Evolutionary conservation across 2,329 filamentous ascomycete genomes (phyloP).

Genomic region (Pyrenophora graminea): DNA sequence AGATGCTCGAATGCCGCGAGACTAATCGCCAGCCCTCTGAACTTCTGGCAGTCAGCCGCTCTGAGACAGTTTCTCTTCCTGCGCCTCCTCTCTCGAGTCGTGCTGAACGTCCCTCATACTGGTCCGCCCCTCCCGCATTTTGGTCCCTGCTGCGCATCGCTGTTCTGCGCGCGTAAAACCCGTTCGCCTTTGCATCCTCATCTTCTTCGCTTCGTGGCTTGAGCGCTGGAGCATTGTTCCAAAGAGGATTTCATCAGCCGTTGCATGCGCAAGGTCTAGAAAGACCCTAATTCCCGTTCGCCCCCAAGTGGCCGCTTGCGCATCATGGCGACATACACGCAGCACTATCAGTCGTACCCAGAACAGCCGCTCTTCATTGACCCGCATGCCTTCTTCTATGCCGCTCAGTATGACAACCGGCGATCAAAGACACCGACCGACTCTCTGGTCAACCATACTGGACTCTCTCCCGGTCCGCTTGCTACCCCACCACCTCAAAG

Average conservation of each 20-base stretch:
- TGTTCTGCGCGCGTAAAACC: slow-evolving; percentile 26
- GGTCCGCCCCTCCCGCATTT: slow-evolving; percentile 25
- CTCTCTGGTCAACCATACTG: slow-evolving; percentile 41
- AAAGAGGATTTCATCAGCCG: slow-evolving; percentile 34
- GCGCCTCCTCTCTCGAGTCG: slow-evolving; percentile 37
- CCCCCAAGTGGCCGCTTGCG: slow-evolving; percentile 25
- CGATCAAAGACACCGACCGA: slow-evolving; percentile 43
- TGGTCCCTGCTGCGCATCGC: slow-evolving; percentile 27
- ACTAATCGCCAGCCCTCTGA: slow-evolving; percentile 29
- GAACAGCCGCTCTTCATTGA: slow-evolving; percentile 28
- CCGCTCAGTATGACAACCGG: slow-evolving; percentile 27
- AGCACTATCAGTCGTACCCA: slow-evolving; percentile 24
- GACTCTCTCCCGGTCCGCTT: slow-evolving; percentile 40
- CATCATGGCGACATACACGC: slow-evolving; percentile 39
- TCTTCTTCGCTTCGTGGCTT: slow-evolving; percentile 30
- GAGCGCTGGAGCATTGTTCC: slow-evolving; percentile 27
- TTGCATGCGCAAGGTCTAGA: slow-evolving; percentile 32
- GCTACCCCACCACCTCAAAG: slow-evolving; percentile 40
- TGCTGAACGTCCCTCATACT: slow-evolving; percentile 29
- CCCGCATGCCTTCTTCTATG: slow-evolving; percentile 26
- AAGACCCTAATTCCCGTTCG: slow-evolving; percentile 23
- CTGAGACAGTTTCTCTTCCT: slow-evolving; percentile 37
- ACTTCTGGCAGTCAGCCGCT: slow-evolving; percentile 34
- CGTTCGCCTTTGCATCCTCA: slow-evolving; percentile 23
- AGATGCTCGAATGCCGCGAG: slow-evolving; percentile 32